These are phyloP conservation scores for Eutrema japonicum DNA, from an alignment of 345 rosid genomes.

Conservation along the genomic window DNA sequence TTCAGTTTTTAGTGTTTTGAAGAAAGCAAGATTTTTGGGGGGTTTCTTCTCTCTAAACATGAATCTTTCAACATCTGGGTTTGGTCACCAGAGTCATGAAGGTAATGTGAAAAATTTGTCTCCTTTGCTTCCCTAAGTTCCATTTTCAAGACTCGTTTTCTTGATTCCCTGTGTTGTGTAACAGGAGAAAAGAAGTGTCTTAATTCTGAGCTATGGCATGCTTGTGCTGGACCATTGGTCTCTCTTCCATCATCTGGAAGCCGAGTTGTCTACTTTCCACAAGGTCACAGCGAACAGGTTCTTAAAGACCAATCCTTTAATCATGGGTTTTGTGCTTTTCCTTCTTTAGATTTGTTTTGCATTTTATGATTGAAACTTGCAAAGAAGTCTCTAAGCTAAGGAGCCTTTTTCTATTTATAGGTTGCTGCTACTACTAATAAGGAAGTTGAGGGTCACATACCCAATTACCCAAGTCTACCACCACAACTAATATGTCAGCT, in stretches of 20 bases:
- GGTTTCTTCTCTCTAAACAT: constrained; percentile 30
- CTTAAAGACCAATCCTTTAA: not conserved
- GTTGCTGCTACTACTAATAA: constrained; percentile 65
- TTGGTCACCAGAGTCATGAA: constrained; percentile 60
- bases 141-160: not conserved
- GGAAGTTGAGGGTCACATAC: constrained; percentile 56
- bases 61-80: constrained; percentile 60
- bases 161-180: not conserved
- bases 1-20: not conserved
- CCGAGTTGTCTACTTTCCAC: constrained; percentile 60
- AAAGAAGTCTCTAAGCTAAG: constrained; percentile 29
- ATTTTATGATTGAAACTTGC: constrained; percentile 5
- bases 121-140: not conserved
- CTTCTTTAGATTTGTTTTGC: constrained; percentile 1
- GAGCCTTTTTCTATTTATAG: constrained; percentile 40
- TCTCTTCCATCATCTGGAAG: constrained; percentile 55
- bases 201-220: constrained; percentile 69
- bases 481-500: constrained; percentile 65
- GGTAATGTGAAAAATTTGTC: constrained; percentile 23
- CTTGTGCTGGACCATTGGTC: constrained; percentile 66
- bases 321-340: not conserved
- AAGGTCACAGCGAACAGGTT: constrained; percentile 67
- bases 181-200: constrained; percentile 54
- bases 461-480: constrained; percentile 58
- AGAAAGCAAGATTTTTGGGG: not conserved